A percentile compares a stretch with the other conserved stretches of the same genome.
These are phyloP conservation scores for Quercus berberidifolia DNA, from an alignment of 306 rosid genomes.

Conservation along the genomic window DNA sequence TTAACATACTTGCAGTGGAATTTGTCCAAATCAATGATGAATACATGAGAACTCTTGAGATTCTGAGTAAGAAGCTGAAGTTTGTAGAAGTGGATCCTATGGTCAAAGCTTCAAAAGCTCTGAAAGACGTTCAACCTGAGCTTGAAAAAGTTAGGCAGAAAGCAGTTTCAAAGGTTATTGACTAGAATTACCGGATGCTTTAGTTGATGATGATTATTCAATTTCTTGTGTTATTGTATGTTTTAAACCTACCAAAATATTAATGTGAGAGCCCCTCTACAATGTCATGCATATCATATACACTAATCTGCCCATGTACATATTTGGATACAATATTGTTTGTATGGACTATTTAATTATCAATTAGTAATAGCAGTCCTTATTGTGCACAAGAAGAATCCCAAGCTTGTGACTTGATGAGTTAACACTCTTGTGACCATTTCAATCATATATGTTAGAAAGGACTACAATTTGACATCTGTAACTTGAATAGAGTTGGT, in stretches of 20 bases:
- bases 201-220: slow-evolving; percentile 2
- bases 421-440: neutral
- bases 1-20: slow-evolving; percentile 18
- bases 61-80: slow-evolving; percentile 83
- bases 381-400: neutral
- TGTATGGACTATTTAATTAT: neutral
- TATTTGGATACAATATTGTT: neutral
- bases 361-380: neutral
- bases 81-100: slow-evolving; percentile 80
- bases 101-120: slow-evolving; percentile 90
- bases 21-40: slow-evolving; percentile 85
- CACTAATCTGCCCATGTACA: neutral
- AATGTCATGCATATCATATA: neutral
- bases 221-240: neutral
- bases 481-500: neutral
- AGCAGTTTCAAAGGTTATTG: slow-evolving; percentile 84
- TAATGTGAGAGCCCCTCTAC: neutral
- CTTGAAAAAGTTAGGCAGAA: slow-evolving; percentile 94
- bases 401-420: neutral
- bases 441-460: neutral
- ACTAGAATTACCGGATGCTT: neutral
- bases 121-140: slow-evolving; percentile 95
- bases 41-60: slow-evolving; percentile 90
- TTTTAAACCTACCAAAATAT: slow-evolving; percentile 1
- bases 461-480: neutral